A percentile compares a stretch with the other conserved stretches of the same genome.
phyloP scores from a whole-genome alignment of 352 stramenopile species.

The Phytophthora tubulina region DNA sequence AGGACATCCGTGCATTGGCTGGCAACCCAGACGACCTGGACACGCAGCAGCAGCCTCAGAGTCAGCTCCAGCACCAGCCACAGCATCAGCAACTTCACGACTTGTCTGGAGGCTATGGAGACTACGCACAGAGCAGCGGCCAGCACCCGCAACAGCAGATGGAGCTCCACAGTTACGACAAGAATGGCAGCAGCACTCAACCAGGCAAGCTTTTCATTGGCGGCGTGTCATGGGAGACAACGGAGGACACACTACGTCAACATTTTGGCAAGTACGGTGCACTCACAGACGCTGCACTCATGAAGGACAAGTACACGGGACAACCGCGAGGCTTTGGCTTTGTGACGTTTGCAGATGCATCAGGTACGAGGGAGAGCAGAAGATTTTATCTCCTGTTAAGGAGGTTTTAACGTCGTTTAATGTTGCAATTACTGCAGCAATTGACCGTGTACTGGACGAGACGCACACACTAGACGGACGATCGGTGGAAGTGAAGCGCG shows the following conservation, averaged over 20 bases:
- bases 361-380: slow-evolving; percentile 58
- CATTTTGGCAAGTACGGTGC: slow-evolving; percentile 92
- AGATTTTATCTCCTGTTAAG: not conserved
- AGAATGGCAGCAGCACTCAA: slow-evolving; percentile 40
- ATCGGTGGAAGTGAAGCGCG: slow-evolving; percentile 93
- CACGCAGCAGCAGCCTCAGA: slow-evolving; percentile 29
- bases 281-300: slow-evolving; percentile 89
- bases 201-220: slow-evolving; percentile 93
- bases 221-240: slow-evolving; percentile 94
- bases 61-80: slow-evolving; percentile 39
- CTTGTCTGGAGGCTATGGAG: slow-evolving; percentile 30
- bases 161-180: slow-evolving; percentile 46
- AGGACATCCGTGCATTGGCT: slow-evolving; percentile 74
- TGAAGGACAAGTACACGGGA: slow-evolving; percentile 95
- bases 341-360: slow-evolving; percentile 92
- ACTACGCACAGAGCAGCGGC: slow-evolving; percentile 46
- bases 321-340: slow-evolving; percentile 94
- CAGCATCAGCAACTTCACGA: slow-evolving; percentile 37
- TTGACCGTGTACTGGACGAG: slow-evolving; percentile 87
- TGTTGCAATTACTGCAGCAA: slow-evolving; percentile 48
- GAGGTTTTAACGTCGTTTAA: slow-evolving; percentile 1
- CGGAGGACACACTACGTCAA: slow-evolving; percentile 89
- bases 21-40: slow-evolving; percentile 64
- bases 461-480: slow-evolving; percentile 92
- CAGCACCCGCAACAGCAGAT: slow-evolving; percentile 63